A percentile compares a stretch with the other conserved stretches of the same genome.
phyloP scores from a whole-genome alignment of 106 monocot species.

The Dendrobium chrysotoxum region DNA sequence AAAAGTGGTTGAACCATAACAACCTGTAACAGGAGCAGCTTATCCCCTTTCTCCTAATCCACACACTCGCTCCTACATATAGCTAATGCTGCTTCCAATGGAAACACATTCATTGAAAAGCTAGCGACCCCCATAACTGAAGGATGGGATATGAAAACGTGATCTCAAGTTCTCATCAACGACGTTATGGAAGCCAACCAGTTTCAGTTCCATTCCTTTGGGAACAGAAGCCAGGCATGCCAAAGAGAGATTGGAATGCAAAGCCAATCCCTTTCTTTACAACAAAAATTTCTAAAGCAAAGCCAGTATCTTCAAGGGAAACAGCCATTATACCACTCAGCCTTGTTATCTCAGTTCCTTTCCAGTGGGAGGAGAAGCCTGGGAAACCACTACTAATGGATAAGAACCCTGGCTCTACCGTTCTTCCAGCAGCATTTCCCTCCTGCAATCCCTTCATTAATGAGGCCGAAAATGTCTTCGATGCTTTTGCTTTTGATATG shows the following conservation, averaged over 20 bases:
- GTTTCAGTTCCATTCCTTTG: conserved; percentile 64
- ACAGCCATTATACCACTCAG: conserved; percentile 20
- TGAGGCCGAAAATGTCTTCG: too few species aligned
- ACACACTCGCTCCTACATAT: conserved; percentile 14
- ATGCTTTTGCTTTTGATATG: background rate
- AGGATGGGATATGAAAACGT: conserved; percentile 23
- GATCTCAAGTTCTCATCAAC: background rate
- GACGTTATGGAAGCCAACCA: conserved; percentile 32
- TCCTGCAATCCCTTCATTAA: conserved; percentile 24
- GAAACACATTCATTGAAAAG: background rate
- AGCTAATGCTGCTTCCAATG: background rate
- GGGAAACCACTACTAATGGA: conserved; percentile 35
- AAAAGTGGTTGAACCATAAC: conserved; percentile 42
- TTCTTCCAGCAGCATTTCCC: background rate
- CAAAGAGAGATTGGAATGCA: conserved; percentile 41
- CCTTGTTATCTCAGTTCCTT: conserved; percentile 52
- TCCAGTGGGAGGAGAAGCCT: conserved; percentile 68
- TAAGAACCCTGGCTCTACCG: background rate
- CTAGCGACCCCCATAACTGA: background rate
- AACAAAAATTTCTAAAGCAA: background rate
- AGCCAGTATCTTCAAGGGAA: background rate
- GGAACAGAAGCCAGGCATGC: conserved; percentile 61
- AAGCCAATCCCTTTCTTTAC: conserved; percentile 8
- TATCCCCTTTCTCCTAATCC: conserved; percentile 22
- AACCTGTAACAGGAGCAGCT: conserved; percentile 31